Conservation (phyloP, 2,329 filamentous ascomycete species). For the Seiridium unicorne region DNA sequence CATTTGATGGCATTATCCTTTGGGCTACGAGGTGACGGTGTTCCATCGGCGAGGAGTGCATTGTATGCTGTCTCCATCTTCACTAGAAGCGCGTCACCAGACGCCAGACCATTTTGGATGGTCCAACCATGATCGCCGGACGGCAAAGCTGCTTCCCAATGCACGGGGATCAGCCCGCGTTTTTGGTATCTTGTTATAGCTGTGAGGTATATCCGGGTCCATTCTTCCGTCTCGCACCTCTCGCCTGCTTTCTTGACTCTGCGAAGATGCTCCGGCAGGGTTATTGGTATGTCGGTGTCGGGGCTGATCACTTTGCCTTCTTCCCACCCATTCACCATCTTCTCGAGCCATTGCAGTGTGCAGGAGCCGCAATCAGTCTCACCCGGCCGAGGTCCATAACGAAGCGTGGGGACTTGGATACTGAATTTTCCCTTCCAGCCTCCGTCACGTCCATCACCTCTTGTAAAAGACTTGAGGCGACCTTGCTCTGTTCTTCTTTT, state of each 20-base stretch:
- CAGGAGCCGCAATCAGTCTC: not conserved
- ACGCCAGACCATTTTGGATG: not conserved
- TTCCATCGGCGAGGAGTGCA: not conserved
- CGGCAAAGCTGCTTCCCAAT: not conserved
- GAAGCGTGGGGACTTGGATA: not conserved
- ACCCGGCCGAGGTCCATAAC: not conserved
- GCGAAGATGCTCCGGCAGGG: not conserved
- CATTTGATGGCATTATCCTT: not conserved
- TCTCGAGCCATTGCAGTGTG: not conserved
- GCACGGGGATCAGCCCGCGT: not conserved
- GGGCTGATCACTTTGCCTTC: not conserved
- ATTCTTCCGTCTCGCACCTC: not conserved
- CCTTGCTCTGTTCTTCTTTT: not conserved
- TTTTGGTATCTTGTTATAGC: not conserved
- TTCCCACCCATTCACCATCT: not conserved
- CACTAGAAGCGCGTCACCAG: not conserved
- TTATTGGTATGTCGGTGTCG: not conserved
- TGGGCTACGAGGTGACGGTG: not conserved
- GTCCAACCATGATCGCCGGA: not conserved
- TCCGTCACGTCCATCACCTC: not conserved
- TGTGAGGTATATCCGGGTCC: not conserved
- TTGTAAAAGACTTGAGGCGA: not conserved
- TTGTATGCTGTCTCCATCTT: not conserved
- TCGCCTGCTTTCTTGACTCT: not conserved
- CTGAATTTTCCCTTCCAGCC: not conserved